A percentile compares a stretch with the other conserved stretches of the same genome.
phyloP scores from a whole-genome alignment of 345 rosid genomes.

The Draba incana region DNA sequence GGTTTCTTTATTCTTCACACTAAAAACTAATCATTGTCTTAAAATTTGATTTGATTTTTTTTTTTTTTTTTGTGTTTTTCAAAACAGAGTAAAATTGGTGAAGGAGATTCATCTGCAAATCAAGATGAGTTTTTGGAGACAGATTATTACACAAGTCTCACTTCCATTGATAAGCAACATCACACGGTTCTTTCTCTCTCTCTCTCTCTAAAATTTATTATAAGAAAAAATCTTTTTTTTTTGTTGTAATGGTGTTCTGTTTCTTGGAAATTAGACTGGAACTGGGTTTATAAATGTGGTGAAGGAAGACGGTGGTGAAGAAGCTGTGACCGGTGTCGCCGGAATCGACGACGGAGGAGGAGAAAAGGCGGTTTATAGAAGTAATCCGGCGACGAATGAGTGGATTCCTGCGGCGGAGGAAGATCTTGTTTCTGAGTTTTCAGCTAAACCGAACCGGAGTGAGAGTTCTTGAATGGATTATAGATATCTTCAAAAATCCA shows the following conservation, averaged over 20 bases:
- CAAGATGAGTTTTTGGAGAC: constrained; percentile 69
- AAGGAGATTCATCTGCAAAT: constrained; percentile 23
- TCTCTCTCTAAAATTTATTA: background rate
- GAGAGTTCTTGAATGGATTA: constrained; percentile 46
- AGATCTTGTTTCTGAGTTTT: constrained; percentile 41
- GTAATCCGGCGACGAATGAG: constrained; percentile 82
- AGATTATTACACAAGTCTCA: constrained; percentile 57
- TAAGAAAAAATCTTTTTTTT: background rate
- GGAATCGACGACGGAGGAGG: constrained; percentile 36
- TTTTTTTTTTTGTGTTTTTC: background rate
- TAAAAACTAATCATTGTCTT: background rate
- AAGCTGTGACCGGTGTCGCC: background rate
- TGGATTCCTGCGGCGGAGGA: constrained; percentile 58
- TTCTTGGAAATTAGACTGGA: constrained; percentile 54
- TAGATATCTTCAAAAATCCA: background rate
- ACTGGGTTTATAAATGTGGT: constrained; percentile 65
- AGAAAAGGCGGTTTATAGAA: constrained; percentile 36
- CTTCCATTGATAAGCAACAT: constrained; percentile 69
- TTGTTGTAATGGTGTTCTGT: constrained; percentile 1
- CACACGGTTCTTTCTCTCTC: constrained; percentile 51
- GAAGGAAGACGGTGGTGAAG: constrained; percentile 45
- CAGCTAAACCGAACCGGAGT: constrained; percentile 60
- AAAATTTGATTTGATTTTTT: background rate
- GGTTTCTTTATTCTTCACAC: background rate
- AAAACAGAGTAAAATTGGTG: constrained; percentile 44